Conservation (phyloP, 371 early-diverging fungal genomes). For the Batkoa obscura region DNA sequence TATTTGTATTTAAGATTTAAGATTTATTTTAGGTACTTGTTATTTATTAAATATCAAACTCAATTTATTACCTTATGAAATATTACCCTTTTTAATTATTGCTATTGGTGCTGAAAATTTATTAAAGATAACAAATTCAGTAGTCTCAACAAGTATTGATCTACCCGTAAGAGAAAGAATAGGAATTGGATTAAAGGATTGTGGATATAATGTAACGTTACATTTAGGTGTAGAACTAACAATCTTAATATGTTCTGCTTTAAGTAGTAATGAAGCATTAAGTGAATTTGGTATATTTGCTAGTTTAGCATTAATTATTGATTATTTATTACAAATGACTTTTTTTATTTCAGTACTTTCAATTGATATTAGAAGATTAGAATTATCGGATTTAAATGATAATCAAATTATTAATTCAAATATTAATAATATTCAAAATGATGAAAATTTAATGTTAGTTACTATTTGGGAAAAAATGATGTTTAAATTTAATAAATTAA, state of each 20-base stretch:
- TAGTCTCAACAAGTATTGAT: conserved; percentile 40
- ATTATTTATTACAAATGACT: conserved; percentile 45
- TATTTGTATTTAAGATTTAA: no score
- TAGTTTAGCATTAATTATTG: conserved; percentile 36
- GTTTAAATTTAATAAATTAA: neutral
- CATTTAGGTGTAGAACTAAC: conserved; percentile 28
- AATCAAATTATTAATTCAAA: neutral
- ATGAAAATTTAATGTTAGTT: neutral
- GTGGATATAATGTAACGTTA: conserved; percentile 36
- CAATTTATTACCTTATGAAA: conserved; percentile 34
- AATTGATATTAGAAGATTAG: conserved; percentile 51
- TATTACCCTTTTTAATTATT: conserved; percentile 38
- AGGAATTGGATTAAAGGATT: conserved; percentile 35
- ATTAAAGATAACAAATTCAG: conserved; percentile 42
- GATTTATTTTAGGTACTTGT: no score
- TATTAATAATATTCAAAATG: neutral
- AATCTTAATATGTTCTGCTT: conserved; percentile 27
- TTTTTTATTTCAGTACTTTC: conserved; percentile 48
- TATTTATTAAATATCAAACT: conserved; percentile 20
- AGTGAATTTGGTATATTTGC: conserved; percentile 51
- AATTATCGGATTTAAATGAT: conserved; percentile 16
- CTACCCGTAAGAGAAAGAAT: conserved; percentile 45
- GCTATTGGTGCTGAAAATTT: conserved; percentile 52
- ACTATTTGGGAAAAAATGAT: neutral
- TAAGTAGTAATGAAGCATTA: conserved; percentile 30